Percentiles rank a stretch among this genome's conserved stretches.
phyloP scores from a whole-genome alignment of 345 rosid species.

The Camelina sativa region DNA sequence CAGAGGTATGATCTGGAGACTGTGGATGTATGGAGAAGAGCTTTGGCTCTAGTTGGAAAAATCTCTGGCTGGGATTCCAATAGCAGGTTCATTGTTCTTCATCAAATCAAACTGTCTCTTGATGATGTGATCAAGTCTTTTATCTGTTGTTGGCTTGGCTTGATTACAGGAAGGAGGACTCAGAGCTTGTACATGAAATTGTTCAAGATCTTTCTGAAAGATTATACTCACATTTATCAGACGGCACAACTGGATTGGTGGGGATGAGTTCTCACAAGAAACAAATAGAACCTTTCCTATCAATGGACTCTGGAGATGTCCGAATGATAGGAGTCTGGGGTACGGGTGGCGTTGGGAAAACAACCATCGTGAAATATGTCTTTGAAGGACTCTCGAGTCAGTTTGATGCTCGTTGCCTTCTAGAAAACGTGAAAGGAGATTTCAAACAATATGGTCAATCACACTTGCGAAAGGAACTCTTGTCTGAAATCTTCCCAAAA shows the following conservation, averaged over 20 bases:
- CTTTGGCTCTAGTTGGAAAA: constrained; percentile 25
- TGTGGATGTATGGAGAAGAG: constrained; percentile 12
- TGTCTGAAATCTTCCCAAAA: constrained; percentile 22
- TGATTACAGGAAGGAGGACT: neutral
- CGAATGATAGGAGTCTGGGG: constrained; percentile 41
- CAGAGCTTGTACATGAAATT: constrained; percentile 21
- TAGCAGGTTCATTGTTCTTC: neutral
- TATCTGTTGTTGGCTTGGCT: neutral
- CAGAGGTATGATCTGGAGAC: constrained; percentile 1
- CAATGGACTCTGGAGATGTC: constrained; percentile 20
- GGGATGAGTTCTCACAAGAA: constrained; percentile 34
- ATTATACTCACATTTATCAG: neutral
- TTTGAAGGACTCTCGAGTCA: neutral
- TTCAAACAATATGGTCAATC: constrained; percentile 11
- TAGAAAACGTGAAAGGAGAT: constrained; percentile 21
- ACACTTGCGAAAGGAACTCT: constrained; percentile 18
- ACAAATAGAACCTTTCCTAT: neutral
- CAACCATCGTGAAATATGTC: constrained; percentile 30
- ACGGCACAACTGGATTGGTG: neutral
- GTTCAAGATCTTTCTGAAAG: constrained; percentile 22
- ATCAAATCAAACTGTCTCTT: neutral
- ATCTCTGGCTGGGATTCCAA: constrained; percentile 37
- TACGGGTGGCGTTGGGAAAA: constrained; percentile 42
- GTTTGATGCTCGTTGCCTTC: constrained; percentile 8
- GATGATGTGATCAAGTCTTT: too few relatives aligned